Percentiles rank a stretch among this genome's conserved stretches.
phyloP scores from a whole-genome alignment of 148 eudicot species.

The Drosera capensis region DNA sequence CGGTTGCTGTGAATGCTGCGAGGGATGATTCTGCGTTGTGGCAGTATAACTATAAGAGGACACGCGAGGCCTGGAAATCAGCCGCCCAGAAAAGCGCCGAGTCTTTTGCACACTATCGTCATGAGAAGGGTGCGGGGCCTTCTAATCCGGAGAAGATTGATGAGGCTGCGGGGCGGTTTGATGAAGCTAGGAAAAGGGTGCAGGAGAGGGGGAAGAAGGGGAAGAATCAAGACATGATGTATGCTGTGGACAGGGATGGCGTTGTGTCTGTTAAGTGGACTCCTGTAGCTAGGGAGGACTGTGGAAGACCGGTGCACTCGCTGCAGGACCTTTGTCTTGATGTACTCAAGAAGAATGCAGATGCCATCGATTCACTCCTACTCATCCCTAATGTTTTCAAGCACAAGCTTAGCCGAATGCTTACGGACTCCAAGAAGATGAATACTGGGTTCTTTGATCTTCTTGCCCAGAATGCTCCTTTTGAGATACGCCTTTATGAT shows the following conservation, averaged over 20 bases:
- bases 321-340: conserved; percentile 45
- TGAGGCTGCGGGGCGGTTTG: too few species aligned
- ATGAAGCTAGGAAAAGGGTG: too few species aligned
- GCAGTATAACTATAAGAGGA: too few species aligned
- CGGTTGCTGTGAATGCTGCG: too few species aligned
- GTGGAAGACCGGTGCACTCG: conserved; percentile 18
- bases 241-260: conserved; percentile 10
- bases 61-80: too few species aligned
- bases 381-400: conserved; percentile 56
- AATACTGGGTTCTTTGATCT: conserved; percentile 43
- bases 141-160: too few species aligned
- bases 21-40: too few species aligned
- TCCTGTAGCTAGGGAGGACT: conserved; percentile 31
- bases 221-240: conserved; percentile 7
- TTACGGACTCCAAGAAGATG: conserved; percentile 70
- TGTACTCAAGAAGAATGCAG: conserved; percentile 47
- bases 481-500: conserved; percentile 66
- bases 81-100: too few species aligned
- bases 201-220: conserved; percentile 38
- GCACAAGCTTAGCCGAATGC: conserved; percentile 50
- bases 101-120: too few species aligned
- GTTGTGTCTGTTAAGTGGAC: conserved; percentile 37
- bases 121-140: too few species aligned
- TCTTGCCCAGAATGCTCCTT: conserved; percentile 57
- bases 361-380: conserved; percentile 62